phyloP scores from a whole-genome alignment of 2,329 filamentous ascomycete genomes.

The Cladosporium phlei region DNA sequence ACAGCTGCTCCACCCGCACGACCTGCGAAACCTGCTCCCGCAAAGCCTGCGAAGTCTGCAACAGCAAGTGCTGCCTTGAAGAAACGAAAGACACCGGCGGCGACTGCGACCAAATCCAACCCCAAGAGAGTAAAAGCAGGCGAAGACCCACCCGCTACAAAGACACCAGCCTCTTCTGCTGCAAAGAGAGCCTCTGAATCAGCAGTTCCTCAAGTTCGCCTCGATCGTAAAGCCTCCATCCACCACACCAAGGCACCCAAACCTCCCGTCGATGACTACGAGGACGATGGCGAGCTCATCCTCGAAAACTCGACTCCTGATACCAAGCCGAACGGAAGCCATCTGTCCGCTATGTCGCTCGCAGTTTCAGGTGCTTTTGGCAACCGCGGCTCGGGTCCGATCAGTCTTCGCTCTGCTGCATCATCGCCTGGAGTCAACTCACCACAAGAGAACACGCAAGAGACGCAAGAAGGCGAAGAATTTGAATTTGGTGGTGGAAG shows the following conservation, averaged over 20 bases:
- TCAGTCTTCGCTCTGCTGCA: slow-evolving; percentile 41
- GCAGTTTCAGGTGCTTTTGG: slow-evolving; percentile 22
- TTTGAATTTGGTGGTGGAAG: slow-evolving; percentile 7
- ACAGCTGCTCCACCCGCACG: slow-evolving; percentile 21
- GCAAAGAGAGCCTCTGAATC: slow-evolving; percentile 12
- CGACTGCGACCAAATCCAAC: slow-evolving; percentile 12
- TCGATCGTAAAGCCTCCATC: slow-evolving; percentile 29
- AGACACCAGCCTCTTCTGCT: slow-evolving; percentile 6
- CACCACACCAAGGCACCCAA: slow-evolving; percentile 14
- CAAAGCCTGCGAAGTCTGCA: slow-evolving; percentile 20
- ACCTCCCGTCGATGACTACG: slow-evolving; percentile 19
- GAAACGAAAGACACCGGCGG: slow-evolving; percentile 9
- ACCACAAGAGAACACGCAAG: slow-evolving; percentile 12
- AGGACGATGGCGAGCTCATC: slow-evolving; percentile 32
- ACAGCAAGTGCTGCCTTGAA: slow-evolving; percentile 7
- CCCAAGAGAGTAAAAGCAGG: slow-evolving; percentile 27
- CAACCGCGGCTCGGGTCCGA: slow-evolving; percentile 35
- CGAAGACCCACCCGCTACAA: slow-evolving; percentile 16
- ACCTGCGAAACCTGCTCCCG: slow-evolving; percentile 1
- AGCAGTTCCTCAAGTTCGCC: slow-evolving; percentile 21
- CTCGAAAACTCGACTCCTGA: slow-evolving; percentile 29
- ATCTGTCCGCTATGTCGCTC: slow-evolving; percentile 24
- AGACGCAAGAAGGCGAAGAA: slow-evolving; percentile 1
- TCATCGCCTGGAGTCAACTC: slow-evolving; percentile 30
- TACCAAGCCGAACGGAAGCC: slow-evolving; percentile 22